Percentiles rank a stretch among this genome's conserved stretches.
phyloP scores from a whole-genome alignment of 73 alveolate species.

The Blepharisma stoltei region DNA sequence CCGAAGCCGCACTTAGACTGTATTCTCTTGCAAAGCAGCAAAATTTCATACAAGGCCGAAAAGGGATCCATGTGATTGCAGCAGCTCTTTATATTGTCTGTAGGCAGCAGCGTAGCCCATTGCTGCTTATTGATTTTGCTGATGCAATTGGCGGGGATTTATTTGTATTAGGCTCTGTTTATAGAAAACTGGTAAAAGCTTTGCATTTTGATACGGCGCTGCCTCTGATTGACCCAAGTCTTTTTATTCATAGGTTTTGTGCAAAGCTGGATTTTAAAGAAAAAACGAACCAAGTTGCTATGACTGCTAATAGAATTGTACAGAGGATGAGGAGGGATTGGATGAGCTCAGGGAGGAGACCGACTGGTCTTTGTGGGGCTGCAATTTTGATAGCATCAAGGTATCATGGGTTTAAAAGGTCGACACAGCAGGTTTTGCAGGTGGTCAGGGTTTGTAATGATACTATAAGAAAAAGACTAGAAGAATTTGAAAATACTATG shows the following conservation, averaged over 20 bases:
- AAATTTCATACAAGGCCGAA: conserved; percentile 32
- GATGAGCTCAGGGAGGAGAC: conserved; percentile 96
- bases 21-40: conserved; percentile 25
- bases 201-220: conserved; percentile 45
- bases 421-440: conserved; percentile 73
- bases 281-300: conserved; percentile 71
- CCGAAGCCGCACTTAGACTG: conserved; percentile 5
- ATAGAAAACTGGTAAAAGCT: conserved; percentile 76
- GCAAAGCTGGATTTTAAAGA: conserved; percentile 71
- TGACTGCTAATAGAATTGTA: conserved; percentile 83
- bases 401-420: conserved; percentile 82
- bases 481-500: conserved; percentile 87
- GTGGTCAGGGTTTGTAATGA: conserved; percentile 93
- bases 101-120: conserved; percentile 75
- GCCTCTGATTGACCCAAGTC: conserved; percentile 85
- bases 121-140: conserved; percentile 92
- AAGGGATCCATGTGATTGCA: conserved; percentile 21
- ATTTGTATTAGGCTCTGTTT: conserved; percentile 77
- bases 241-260: conserved; percentile 84
- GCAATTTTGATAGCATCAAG: conserved; percentile 91
- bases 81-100: conserved; percentile 87
- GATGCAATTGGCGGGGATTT: conserved; percentile 78
- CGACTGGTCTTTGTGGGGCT: conserved; percentile 97
- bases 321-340: conserved; percentile 95
- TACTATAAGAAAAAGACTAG: conserved; percentile 93